Evolutionary conservation across 331 rosid species (phyloP), one percentile per base, ranked within the genome.

Genomic region (Arachis monticola): DNA sequence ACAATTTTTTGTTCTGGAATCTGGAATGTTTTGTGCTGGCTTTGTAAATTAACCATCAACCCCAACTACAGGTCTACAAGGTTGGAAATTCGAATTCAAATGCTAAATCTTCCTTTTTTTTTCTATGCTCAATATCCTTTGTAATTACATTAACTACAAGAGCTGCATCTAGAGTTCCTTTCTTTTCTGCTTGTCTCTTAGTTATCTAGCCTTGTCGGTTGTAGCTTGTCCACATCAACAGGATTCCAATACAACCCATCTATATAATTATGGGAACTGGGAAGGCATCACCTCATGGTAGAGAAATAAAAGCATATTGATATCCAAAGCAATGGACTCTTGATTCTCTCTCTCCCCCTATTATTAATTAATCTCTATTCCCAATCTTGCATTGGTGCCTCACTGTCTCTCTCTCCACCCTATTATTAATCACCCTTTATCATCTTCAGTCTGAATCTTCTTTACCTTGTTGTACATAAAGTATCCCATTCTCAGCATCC

Each of bases 301-400:
- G 44, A 57, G 75, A 70, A 52, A 56, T 14, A 67, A 50, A 11
- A 30, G 4, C 5, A 35, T 53, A 69, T 69, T 69, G 51, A 69
- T 53, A n/a, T 13, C 38, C 10, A 40, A 6, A 40, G 48, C 50
- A 63, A 58, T 27, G 63, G 63, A 58, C 63, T 58, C 63, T 17
- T 38, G 8, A 61, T 17, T 45, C 41, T 17, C 57, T 14, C 62
- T 47, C 7, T 60, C 42, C 45, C 14, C 64, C 11, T 9, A 60
- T 60, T 60, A 27, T 58, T 30, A 30, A 10, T 32, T 60, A 10
- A 10, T 17, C 44, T 32, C 65, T 4, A 60, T 32, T 60, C n/a
- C 66, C 67, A 52, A 69, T 35, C 12, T 38, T n/a, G 4, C 13
- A 63, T 30, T 42, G 31, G 9, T 1, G 5, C 38, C 13, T 64